A percentile compares a stretch with the other conserved stretches of the same genome.
These are phyloP conservation scores for Jamesozyma hellenica DNA, from an alignment of 805 yeast species.

Conservation along the genomic window DNA sequence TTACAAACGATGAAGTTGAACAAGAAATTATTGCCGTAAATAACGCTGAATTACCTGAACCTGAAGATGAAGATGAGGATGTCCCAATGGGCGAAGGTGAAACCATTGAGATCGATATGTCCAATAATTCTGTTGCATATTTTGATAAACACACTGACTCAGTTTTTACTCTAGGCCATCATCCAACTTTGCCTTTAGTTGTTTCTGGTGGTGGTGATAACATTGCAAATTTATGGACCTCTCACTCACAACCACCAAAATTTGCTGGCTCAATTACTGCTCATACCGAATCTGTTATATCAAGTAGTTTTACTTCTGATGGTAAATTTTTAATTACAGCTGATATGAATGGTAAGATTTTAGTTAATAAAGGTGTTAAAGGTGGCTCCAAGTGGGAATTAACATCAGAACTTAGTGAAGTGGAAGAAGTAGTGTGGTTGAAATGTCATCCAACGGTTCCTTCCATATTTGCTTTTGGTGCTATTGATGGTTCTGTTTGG, in stretches of 20 bases:
- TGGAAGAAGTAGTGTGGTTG: slow-evolving; percentile 84
- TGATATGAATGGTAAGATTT: slow-evolving; percentile 86
- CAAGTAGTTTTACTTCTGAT: slow-evolving; percentile 74
- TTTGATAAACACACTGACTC: slow-evolving; percentile 89
- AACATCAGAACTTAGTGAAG: slow-evolving; percentile 66
- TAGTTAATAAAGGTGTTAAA: slow-evolving; percentile 59
- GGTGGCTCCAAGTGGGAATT: slow-evolving; percentile 79
- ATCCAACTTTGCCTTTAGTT: slow-evolving; percentile 76
- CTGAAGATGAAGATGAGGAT: slow-evolving; percentile 28
- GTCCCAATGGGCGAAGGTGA: slow-evolving; percentile 17
- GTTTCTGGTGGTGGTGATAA: slow-evolving; percentile 96
- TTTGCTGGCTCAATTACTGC: slow-evolving; percentile 67
- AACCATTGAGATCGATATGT: slow-evolving; percentile 70
- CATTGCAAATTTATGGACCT: slow-evolving; percentile 82
- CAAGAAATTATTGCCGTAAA: slow-evolving; percentile 30
- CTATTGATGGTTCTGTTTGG: slow-evolving; percentile 90
- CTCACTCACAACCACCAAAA: slow-evolving; percentile 76
- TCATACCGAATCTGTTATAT: slow-evolving; percentile 79
- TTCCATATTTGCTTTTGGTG: slow-evolving; percentile 79
- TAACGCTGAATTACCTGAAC: slow-evolving; percentile 30
- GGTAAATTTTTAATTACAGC: slow-evolving; percentile 80
- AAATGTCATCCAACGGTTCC: slow-evolving; percentile 67
- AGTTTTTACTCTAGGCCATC: slow-evolving; percentile 68
- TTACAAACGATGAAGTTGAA: slow-evolving; percentile 36
- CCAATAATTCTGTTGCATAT: slow-evolving; percentile 81